Base-by-base conservation (phyloP, 257 asterid species). In the Haberlea rhodopensis region DNA sequence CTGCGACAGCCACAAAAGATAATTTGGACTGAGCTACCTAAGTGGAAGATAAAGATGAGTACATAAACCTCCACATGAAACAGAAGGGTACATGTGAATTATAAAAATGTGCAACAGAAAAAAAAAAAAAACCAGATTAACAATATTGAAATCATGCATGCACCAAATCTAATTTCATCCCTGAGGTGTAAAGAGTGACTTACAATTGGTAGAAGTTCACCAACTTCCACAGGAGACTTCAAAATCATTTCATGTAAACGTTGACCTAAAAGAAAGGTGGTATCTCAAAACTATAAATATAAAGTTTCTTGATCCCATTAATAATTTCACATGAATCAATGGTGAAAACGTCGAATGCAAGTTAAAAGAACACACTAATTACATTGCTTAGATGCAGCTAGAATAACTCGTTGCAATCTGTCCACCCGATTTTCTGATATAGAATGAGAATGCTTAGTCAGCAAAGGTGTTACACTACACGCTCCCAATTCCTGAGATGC, bases 311-410 rank as follows among this genome's bases (percentile, higher is more conserved):
- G 53, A 68, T 20, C 29, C 34, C 4, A 66, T 25, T 9, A 43
- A 74, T 56, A 62, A 68, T 20, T 34, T 61, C 62, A 43, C 49
- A 27, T 45, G 43, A 32, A 21, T 56, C 53, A 6, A 57, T 27
- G 56, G 23, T 43, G 48, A 52, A 34, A 48, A 13, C 32, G 15
- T 13, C 25, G 57, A 18, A 52, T 24, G 60, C 51, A 25, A 22
- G 52, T 58, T 34, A 54, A 45, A 34, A 24, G 53, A 21, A 52
- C 26, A 23, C 22, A 57, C 25, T 26, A 51, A 20, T 76, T 84
- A 87, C 97, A 84, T 76, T 94, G 99, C 75, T 94, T 94, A 19
- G 95, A 71, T 11, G 97, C 96, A 69, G 99, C 97, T 23, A 87
- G 69, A 75, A 81, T 80, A 74, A 94, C 94, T 26, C 99, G 86